phyloP scores from a whole-genome alignment of 2,329 filamentous ascomycete species.

The Periglandula ipomoeae region DNA sequence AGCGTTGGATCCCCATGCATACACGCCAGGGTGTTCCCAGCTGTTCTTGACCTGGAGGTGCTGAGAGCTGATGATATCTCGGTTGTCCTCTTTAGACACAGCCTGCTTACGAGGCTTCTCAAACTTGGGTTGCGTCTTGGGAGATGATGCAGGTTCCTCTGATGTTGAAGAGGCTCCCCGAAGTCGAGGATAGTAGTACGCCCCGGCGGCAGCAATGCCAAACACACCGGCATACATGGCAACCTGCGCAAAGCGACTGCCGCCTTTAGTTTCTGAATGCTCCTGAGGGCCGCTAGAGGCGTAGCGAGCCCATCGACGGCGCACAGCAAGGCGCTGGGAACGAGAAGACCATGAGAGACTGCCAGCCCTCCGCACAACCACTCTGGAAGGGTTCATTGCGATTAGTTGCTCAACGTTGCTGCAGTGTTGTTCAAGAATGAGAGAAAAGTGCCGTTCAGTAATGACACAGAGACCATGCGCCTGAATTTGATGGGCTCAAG shows the following conservation, averaged over 20 bases:
- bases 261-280: constrained; percentile 15
- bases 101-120: constrained; percentile 54
- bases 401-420: neutral
- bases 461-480: neutral
- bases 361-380: constrained; percentile 19
- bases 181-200: constrained; percentile 29
- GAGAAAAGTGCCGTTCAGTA: neutral
- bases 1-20: constrained; percentile 84
- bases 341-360: constrained; percentile 15
- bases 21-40: constrained; percentile 76
- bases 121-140: constrained; percentile 51
- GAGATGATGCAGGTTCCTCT: constrained; percentile 11
- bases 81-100: constrained; percentile 58
- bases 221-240: constrained; percentile 23
- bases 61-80: constrained; percentile 72
- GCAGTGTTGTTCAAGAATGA: neutral
- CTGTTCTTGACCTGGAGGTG: constrained; percentile 82
- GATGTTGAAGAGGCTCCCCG: constrained; percentile 14
- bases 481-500: neutral
- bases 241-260: constrained; percentile 14
- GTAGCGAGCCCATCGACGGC: constrained; percentile 22
- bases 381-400: constrained; percentile 23
- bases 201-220: constrained; percentile 28
- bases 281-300: constrained; percentile 15
- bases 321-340: constrained; percentile 13